phyloP scores from a whole-genome alignment of 2,329 filamentous ascomycete species.

The Curvularia lunata region DNA sequence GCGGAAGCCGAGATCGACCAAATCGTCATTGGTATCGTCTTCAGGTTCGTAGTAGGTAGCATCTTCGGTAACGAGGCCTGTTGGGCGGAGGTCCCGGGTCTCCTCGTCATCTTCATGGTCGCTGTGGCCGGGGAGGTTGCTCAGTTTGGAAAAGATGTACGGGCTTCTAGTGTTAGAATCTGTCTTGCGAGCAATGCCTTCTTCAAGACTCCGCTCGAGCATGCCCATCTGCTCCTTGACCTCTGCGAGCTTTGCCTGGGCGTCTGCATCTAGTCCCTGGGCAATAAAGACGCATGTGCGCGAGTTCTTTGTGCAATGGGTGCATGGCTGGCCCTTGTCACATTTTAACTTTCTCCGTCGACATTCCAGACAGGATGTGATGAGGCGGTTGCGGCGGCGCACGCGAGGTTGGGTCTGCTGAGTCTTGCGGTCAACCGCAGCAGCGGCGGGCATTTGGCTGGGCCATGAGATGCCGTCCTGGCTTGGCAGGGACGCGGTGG shows the following conservation, averaged over 20 bases:
- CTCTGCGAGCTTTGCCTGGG: constrained; percentile 73
- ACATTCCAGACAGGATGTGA: constrained; percentile 50
- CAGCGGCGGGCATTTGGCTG: constrained; percentile 3
- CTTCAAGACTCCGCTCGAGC: constrained; percentile 72
- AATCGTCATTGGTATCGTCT: constrained; percentile 69
- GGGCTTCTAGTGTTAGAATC: constrained; percentile 14
- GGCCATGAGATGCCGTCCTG: constrained; percentile 3
- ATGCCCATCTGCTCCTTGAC: constrained; percentile 81
- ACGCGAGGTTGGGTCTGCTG: constrained; percentile 38
- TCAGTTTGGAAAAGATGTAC: constrained; percentile 4
- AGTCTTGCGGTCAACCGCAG: constrained; percentile 22
- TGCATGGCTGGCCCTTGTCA: constrained; percentile 74
- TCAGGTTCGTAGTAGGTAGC: constrained; percentile 70
- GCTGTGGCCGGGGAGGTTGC: constrained; percentile 42
- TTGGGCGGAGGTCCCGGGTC: constrained; percentile 65
- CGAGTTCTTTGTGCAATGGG: constrained; percentile 65
- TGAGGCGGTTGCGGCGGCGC: constrained; percentile 48
- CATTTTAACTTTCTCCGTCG: constrained; percentile 79
- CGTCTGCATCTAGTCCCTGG: constrained; percentile 70
- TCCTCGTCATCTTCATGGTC: constrained; percentile 64
- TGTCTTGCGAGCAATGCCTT: constrained; percentile 64
- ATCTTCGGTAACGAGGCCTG: constrained; percentile 68
- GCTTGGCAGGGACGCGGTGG: constrained; percentile 8
- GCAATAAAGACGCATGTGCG: constrained; percentile 68
- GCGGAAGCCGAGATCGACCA: constrained; percentile 74